phyloP scores from a whole-genome alignment of 305 asterid species.

The Rubia occidens region DNA sequence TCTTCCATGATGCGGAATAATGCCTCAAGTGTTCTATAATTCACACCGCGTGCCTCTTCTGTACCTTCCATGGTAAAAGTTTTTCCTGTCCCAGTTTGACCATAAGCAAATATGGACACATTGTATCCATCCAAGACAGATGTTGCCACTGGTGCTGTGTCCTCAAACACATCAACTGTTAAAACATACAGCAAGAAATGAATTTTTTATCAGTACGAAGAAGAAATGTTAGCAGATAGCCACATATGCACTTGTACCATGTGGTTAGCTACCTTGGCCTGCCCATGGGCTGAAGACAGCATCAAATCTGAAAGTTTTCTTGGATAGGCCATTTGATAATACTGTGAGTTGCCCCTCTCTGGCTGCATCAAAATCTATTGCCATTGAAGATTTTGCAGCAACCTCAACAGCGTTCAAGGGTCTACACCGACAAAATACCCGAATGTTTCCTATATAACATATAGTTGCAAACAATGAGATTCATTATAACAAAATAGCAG shows the following conservation, averaged over 20 bases:
- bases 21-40: conserved; percentile 77
- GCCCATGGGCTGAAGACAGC: conserved; percentile 78
- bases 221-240: conserved; percentile 7
- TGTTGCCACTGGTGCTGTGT: conserved; percentile 74
- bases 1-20: conserved; percentile 71
- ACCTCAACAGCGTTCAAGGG: conserved; percentile 70
- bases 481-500: not conserved
- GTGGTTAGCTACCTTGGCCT: conserved; percentile 47
- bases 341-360: conserved; percentile 73
- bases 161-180: conserved; percentile 80
- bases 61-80: conserved; percentile 98
- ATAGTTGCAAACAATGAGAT: conserved; percentile 18
- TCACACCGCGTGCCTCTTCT: conserved; percentile 81
- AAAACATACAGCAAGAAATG: conserved; percentile 17
- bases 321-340: conserved; percentile 55
- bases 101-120: conserved; percentile 89
- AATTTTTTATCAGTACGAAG: conserved; percentile 7
- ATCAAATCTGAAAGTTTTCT: conserved; percentile 68
- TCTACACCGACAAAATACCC: conserved; percentile 97
- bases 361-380: conserved; percentile 73
- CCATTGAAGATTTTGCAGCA: conserved; percentile 52
- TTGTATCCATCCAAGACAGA: conserved; percentile 92
- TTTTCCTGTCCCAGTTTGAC: conserved; percentile 96
- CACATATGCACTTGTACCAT: not conserved
- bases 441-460: conserved; percentile 62